phyloP scores from a whole-genome alignment of 176 grass and related monocot species.

The Rhipidocladum racemiflorum region DNA sequence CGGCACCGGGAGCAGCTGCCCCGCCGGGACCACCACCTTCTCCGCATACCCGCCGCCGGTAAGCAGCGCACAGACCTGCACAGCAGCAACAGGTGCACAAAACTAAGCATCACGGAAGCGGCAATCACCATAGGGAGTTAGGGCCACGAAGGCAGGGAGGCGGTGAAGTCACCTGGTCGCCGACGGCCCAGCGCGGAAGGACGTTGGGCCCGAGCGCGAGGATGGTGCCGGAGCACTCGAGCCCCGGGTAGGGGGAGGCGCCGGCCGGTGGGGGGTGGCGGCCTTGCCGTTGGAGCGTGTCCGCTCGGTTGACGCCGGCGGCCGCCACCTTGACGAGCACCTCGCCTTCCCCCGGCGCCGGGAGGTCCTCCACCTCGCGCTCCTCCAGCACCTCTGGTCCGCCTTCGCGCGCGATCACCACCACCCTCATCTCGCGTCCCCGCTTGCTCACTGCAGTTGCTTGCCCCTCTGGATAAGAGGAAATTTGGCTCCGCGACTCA shows the following conservation, averaged over 20 bases:
- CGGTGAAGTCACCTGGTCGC: constrained; percentile 40
- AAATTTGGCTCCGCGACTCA: no score
- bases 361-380: constrained; percentile 62
- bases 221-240: constrained; percentile 87
- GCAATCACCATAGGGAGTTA: background rate
- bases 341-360: constrained; percentile 46
- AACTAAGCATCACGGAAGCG: background rate
- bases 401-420: constrained; percentile 61
- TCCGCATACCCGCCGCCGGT: constrained; percentile 80
- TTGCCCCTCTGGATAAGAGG: background rate
- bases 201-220: constrained; percentile 45
- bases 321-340: constrained; percentile 67
- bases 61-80: constrained; percentile 74
- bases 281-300: constrained; percentile 72
- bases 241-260: constrained; percentile 62
- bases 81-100: background rate
- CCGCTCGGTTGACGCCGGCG: constrained; percentile 68
- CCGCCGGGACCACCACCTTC: constrained; percentile 71
- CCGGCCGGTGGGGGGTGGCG: constrained; percentile 51
- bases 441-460: background rate
- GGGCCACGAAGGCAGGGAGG: background rate
- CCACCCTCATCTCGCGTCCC: constrained; percentile 59
- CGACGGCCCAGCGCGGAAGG: constrained; percentile 47
- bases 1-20: constrained; percentile 65
- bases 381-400: constrained; percentile 65